These are phyloP conservation scores for Magnolia officinalis DNA, from an alignment of 164 flowering plant species.

Conservation along the genomic window DNA sequence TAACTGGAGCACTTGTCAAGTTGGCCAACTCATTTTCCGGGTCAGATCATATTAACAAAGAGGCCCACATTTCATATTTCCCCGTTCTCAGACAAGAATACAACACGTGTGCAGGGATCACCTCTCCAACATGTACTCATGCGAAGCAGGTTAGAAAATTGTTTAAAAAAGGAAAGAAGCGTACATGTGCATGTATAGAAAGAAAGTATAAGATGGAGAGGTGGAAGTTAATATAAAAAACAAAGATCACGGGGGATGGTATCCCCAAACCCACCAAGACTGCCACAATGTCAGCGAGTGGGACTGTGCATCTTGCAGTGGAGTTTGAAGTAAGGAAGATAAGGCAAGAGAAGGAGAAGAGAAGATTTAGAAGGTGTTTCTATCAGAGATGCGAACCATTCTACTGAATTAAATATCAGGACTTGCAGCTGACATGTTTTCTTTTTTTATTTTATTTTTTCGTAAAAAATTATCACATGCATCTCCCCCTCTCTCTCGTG, in stretches of 20 bases:
- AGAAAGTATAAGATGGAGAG: not conserved
- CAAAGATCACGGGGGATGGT: conserved; percentile 55
- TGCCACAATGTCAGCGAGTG: conserved; percentile 54
- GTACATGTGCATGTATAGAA: not conserved
- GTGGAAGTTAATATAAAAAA: conserved; percentile 12
- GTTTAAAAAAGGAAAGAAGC: no score
- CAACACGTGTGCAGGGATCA: no score
- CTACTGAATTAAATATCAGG: conserved; percentile 26
- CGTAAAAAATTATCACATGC: conserved; percentile 2
- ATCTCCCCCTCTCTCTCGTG: not conserved
- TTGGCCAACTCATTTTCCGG: no score
- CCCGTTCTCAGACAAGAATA: no score
- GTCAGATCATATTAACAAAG: no score
- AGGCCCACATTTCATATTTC: no score
- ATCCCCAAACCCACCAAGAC: conserved; percentile 20
- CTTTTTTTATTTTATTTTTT: not conserved
- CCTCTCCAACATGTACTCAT: no score
- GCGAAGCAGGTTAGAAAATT: no score
- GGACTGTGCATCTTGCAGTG: conserved; percentile 19
- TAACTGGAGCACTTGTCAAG: no score
- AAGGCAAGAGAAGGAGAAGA: conserved; percentile 12
- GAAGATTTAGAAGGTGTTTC: conserved; percentile 27
- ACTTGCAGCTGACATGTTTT: conserved; percentile 35
- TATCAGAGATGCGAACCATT: conserved; percentile 13
- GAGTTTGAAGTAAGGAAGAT: conserved; percentile 11